phyloP scores from a whole-genome alignment of 1,284 basidiomycete genomes.

The Papiliotrema terrestris region DNA sequence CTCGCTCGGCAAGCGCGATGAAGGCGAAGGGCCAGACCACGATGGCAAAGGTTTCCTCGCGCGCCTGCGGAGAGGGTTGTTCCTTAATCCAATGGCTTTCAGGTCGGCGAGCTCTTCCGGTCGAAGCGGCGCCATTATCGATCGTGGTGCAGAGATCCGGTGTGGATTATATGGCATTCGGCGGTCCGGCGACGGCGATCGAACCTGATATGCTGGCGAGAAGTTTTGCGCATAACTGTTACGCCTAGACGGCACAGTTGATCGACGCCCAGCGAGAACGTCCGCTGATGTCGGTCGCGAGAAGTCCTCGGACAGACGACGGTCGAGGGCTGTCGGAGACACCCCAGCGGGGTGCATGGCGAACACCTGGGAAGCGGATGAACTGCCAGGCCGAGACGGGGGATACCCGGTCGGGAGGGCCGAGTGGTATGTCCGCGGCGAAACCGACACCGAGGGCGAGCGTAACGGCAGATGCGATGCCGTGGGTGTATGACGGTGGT shows the following conservation, averaged over 20 bases:
- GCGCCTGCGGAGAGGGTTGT: slow-evolving; percentile 35
- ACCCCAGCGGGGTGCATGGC: slow-evolving; percentile 11
- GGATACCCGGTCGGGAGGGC: slow-evolving; percentile 11
- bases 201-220: slow-evolving; percentile 5
- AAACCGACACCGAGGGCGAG: slow-evolving; percentile 40
- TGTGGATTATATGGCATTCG: slow-evolving; percentile 28
- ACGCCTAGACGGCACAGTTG: slow-evolving; percentile 2
- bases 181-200: slow-evolving; percentile 22
- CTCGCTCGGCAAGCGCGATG: slow-evolving; percentile 19
- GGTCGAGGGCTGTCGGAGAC: slow-evolving; percentile 19
- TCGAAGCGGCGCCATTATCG: slow-evolving; percentile 22
- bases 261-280: neutral
- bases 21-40: slow-evolving; percentile 38
- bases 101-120: slow-evolving; percentile 30
- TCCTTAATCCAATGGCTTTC: slow-evolving; percentile 14
- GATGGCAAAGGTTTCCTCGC: slow-evolving; percentile 24
- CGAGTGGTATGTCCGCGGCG: slow-evolving; percentile 24
- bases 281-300: slow-evolving; percentile 3
- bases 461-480: slow-evolving; percentile 16
- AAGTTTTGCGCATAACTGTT: neutral
- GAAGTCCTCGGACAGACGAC: slow-evolving; percentile 17
- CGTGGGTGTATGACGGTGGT: slow-evolving; percentile 17
- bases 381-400: slow-evolving; percentile 30
- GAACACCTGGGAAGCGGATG: slow-evolving; percentile 22
- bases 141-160: slow-evolving; percentile 16